These are phyloP conservation scores for Marchantia polymorpha DNA, from an alignment of 225 moss, liverwort and hornwort genomes.

Conservation along the genomic window DNA sequence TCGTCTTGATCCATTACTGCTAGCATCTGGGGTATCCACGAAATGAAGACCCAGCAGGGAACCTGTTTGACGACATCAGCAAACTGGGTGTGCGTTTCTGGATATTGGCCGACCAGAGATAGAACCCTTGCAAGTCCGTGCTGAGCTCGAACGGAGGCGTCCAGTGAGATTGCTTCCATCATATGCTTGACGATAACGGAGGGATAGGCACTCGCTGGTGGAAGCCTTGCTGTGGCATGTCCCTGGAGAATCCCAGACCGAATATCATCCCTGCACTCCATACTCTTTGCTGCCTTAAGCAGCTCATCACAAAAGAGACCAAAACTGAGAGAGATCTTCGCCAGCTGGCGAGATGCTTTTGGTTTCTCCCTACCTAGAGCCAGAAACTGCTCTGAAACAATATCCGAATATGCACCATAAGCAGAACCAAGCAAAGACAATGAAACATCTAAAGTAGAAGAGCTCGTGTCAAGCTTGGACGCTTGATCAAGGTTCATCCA, in stretches of 20 bases:
- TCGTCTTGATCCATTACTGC: conserved; percentile 72
- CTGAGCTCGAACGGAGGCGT: conserved; percentile 70
- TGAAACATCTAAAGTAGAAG: conserved; percentile 33
- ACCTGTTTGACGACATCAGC: conserved; percentile 50
- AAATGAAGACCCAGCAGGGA: conserved; percentile 77
- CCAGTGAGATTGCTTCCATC: conserved; percentile 65
- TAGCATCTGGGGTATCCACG: conserved; percentile 92
- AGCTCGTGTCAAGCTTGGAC: conserved; percentile 30
- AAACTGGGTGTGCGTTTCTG: conserved; percentile 59
- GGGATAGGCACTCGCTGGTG: conserved; percentile 55
- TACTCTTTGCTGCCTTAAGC: conserved; percentile 49
- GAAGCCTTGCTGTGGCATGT: conserved; percentile 47
- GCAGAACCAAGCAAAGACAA: conserved; percentile 60
- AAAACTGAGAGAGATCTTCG: conserved; percentile 71
- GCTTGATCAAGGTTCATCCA: conserved; percentile 47
- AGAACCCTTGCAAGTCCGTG: conserved; percentile 82
- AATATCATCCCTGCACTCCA: conserved; percentile 42
- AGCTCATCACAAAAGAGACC: conserved; percentile 87
- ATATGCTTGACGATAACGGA: conserved; percentile 62
- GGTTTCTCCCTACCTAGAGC: not conserved
- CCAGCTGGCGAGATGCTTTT: conserved; percentile 25
- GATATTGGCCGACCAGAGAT: conserved; percentile 58
- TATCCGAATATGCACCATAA: conserved; percentile 55
- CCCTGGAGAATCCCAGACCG: conserved; percentile 33
- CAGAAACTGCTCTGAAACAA: conserved; percentile 12